These are phyloP conservation scores for Penicillium psychrosexuale DNA, from an alignment of 2,329 filamentous ascomycete species.

Conservation along the genomic window DNA sequence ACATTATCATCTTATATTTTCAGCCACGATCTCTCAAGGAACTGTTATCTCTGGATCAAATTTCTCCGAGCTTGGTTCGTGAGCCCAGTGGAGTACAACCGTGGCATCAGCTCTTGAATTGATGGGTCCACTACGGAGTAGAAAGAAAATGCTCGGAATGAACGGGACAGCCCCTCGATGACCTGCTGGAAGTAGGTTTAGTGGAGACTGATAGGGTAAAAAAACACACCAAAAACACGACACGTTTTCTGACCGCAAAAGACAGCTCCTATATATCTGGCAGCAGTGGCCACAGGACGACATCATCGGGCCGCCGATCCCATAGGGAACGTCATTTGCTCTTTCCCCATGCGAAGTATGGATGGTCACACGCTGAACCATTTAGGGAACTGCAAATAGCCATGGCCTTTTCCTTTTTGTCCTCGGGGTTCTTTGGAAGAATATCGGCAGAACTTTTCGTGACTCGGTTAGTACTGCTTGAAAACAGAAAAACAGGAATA, in stretches of 20 bases:
- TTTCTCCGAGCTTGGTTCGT: neutral
- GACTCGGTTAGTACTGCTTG: neutral
- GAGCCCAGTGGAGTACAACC: slow-evolving; percentile 10
- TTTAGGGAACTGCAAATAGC: neutral
- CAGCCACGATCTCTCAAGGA: neutral
- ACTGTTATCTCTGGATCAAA: neutral
- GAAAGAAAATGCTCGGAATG: slow-evolving; percentile 9
- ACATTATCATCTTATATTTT: neutral
- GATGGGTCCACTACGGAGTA: slow-evolving; percentile 6
- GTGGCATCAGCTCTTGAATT: neutral
- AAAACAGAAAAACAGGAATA: neutral
- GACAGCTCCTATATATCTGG: slow-evolving; percentile 7
- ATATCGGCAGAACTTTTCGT: neutral
- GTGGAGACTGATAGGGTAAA: slow-evolving; percentile 2
- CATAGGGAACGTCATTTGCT: slow-evolving; percentile 12
- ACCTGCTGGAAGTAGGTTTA: neutral
- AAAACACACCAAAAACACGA: neutral
- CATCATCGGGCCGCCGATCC: slow-evolving; percentile 22
- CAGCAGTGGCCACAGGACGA: slow-evolving; percentile 13
- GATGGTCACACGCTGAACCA: slow-evolving; percentile 12
- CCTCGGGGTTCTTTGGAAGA: neutral
- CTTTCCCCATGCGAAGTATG: neutral
- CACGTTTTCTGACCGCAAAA: slow-evolving; percentile 1
- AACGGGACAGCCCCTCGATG: slow-evolving; percentile 2
- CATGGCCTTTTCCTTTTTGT: neutral